Evolutionary conservation across 768 basidiomycete genomes (phyloP).

Genomic region (Xerocomellus amylosporus): DNA sequence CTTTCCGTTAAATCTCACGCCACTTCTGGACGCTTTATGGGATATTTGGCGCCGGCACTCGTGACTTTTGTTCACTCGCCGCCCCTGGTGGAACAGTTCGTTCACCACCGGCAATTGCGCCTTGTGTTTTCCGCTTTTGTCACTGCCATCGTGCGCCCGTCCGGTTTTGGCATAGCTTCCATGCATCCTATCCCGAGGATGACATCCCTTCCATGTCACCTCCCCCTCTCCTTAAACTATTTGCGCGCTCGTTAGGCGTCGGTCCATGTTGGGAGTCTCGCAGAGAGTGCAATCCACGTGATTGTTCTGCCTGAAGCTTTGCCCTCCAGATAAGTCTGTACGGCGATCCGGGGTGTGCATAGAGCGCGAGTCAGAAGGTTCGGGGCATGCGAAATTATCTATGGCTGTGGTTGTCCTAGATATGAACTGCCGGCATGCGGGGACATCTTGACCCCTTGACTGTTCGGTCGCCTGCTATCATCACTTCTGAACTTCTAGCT

Average conservation of each 20-base stretch:
- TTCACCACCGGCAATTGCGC: not conserved
- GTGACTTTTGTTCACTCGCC: not conserved
- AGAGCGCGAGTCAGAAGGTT: not conserved
- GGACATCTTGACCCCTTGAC: not conserved
- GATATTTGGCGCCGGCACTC: not conserved
- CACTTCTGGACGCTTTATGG: not conserved
- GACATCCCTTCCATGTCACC: not conserved
- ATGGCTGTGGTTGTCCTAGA: not conserved
- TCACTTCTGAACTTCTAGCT: conserved; percentile 11
- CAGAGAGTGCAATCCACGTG: not conserved
- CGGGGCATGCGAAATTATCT: not conserved
- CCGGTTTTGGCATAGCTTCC: not conserved
- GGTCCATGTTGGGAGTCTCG: not conserved
- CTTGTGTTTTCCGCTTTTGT: conserved; percentile 1
- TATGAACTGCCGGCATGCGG: not conserved
- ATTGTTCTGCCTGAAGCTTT: not conserved
- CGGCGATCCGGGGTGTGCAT: not conserved
- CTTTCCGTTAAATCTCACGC: not conserved
- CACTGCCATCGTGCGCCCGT: not conserved
- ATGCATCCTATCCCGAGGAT: not conserved
- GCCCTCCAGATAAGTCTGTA: not conserved
- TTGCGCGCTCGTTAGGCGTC: not conserved
- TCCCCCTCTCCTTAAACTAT: not conserved
- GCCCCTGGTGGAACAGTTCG: not conserved
- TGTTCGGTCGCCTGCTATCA: not conserved